Base-by-base conservation (phyloP, 2,329 filamentous ascomycete species). In the Aspergillus sp. region DNA sequence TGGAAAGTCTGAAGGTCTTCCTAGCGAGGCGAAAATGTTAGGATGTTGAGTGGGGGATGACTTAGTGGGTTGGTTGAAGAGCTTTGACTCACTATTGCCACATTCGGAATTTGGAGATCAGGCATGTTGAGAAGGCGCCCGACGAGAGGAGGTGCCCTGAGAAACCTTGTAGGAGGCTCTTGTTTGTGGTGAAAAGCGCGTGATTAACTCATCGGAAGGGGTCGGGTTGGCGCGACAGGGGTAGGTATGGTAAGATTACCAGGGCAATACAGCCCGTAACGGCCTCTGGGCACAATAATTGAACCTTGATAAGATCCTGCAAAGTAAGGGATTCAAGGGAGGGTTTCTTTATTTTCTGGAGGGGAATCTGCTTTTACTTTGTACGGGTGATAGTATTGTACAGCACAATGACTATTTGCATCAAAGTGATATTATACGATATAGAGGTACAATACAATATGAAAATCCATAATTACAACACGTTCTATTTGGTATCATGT, bases 1-100 rank as follows among this genome's bases (percentile, higher is more conserved):
- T 87, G 82, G 67, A 90, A 90, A 29, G 76, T 76, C 55, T 76
- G 70, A 32, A 90, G 75, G 49, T 90, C 87, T 72, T 84, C 78
- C 87, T 90, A 54, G 62, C 10, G 12, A 32, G 12, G 36, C 12
- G 36, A 42, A n/a, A 42, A 42, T 12, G 36, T 42, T n/a, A 42
- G 36, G 36, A 7, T 6, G 16, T 7, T 36, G 32, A 14, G 14
- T 20, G 42, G 31, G 50, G 2, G 6, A 20, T 60, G 50, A 63
- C 51, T 32, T 49, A 5, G 14, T 6, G 11, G 2, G 18, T 20
- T n/a, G 7, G 18, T 12, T 16, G 14, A 6, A 10, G 4, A 6
- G 4, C 12, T 10, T 18, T 52, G 11, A 57, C 70, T 67, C 65
- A 78, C 76, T 11, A 73, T 39, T 26, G 74, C 77, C 45, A 78